These are phyloP conservation scores for Aspergillus brasiliensis DNA, from an alignment of 2,329 filamentous ascomycete species.

Conservation along the genomic window DNA sequence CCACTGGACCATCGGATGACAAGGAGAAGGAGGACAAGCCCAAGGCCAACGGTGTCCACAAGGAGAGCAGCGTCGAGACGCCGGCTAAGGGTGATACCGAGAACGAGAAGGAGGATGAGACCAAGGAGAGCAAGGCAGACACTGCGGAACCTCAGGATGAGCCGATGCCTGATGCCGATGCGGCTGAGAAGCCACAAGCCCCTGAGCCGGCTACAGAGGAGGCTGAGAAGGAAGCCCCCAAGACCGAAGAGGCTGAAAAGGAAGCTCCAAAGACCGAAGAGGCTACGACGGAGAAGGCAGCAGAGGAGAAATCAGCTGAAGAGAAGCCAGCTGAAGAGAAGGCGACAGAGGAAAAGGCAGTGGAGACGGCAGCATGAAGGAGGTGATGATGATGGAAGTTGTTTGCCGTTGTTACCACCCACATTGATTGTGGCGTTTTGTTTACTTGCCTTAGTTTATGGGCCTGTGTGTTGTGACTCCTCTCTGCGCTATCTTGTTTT, in stretches of 20 bases:
- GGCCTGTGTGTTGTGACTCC: background rate
- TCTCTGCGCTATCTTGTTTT: background rate
- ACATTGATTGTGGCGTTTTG: conserved; percentile 11
- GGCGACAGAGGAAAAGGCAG: conserved; percentile 26
- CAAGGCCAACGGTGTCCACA: conserved; percentile 46
- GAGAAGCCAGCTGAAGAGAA: conserved; percentile 29
- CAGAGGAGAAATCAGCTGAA: conserved; percentile 34
- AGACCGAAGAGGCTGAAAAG: conserved; percentile 32
- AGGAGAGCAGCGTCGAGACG: conserved; percentile 37
- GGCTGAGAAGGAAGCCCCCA: conserved; percentile 22
- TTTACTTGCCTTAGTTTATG: conserved; percentile 5
- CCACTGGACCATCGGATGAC: conserved; percentile 41
- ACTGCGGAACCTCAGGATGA: conserved; percentile 36
- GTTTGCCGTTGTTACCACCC: conserved; percentile 8
- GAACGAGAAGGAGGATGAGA: conserved; percentile 38
- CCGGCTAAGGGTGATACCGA: conserved; percentile 35
- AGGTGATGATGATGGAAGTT: conserved; percentile 14
- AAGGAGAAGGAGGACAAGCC: conserved; percentile 48
- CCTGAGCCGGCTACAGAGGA: conserved; percentile 25
- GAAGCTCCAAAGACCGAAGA: conserved; percentile 20
- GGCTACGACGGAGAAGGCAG: conserved; percentile 33
- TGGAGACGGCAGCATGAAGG: conserved; percentile 29
- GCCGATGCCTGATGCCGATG: conserved; percentile 42
- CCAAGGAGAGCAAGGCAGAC: conserved; percentile 36
- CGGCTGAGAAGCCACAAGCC: conserved; percentile 38